Evolutionary conservation across 2,329 filamentous ascomycete genomes (phyloP).

Genomic region (Monosporascus sp.): DNA sequence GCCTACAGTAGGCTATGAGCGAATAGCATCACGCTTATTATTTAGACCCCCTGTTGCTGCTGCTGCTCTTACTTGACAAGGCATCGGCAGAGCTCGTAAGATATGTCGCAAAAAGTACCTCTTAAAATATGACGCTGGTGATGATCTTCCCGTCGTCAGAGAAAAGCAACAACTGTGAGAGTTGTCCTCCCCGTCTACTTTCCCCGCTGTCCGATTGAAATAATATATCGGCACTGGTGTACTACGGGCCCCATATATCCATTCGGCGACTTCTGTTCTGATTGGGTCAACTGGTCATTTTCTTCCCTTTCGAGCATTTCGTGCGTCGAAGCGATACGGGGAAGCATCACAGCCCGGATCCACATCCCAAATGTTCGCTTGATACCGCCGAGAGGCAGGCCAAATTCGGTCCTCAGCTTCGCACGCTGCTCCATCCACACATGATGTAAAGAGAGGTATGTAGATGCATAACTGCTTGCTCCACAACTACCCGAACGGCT

Average conservation of each 20-base stretch:
- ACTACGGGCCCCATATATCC: no score
- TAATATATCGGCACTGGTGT: no score
- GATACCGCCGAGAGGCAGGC: neutral
- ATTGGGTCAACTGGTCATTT: no score
- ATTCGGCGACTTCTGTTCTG: slow-evolving; percentile 2
- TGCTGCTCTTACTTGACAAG: neutral
- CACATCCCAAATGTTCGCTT: neutral
- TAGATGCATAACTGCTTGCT: no score
- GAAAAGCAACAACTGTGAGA: neutral
- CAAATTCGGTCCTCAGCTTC: slow-evolving; percentile 1
- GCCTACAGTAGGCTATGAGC: neutral
- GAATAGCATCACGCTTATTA: neutral
- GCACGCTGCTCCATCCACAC: slow-evolving; percentile 9
- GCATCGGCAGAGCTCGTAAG: neutral
- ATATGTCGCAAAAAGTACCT: neutral
- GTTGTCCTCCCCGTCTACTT: neutral
- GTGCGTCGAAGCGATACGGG: neutral
- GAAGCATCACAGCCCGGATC: neutral
- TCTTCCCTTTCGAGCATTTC: neutral
- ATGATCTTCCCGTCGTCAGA: neutral
- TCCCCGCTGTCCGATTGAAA: neutral
- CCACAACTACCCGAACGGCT: no score
- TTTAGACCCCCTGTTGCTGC: neutral
- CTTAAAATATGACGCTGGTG: neutral
- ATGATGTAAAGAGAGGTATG: slow-evolving; percentile 3